These are phyloP conservation scores for Thalassiosira profunda DNA, from an alignment of 108 stramenopile species.

Conservation along the genomic window DNA sequence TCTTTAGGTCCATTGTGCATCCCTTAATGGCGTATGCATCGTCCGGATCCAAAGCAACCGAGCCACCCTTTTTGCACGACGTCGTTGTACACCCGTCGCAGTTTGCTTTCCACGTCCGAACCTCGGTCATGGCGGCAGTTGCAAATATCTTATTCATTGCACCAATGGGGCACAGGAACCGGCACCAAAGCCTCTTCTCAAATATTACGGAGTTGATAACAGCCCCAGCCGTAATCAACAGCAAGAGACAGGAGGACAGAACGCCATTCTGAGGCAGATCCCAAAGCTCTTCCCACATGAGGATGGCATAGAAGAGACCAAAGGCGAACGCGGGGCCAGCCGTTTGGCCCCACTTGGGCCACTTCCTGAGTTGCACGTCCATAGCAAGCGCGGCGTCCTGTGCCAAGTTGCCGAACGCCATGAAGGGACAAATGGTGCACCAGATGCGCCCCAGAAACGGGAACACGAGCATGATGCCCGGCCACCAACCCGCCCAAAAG, in stretches of 20 bases:
- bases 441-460: slow-evolving; percentile 45
- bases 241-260: slow-evolving; percentile 34
- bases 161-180: slow-evolving; percentile 41
- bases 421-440: slow-evolving; percentile 50
- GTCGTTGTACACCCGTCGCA: slow-evolving; percentile 41
- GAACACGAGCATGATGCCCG: slow-evolving; percentile 41
- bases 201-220: slow-evolving; percentile 30
- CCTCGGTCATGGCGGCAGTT: slow-evolving; percentile 33
- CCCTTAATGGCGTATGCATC: slow-evolving; percentile 36
- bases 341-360: slow-evolving; percentile 38
- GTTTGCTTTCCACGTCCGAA: slow-evolving; percentile 37
- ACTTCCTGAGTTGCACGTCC: slow-evolving; percentile 42
- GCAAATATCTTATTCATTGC: slow-evolving; percentile 45
- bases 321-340: slow-evolving; percentile 40
- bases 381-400: slow-evolving; percentile 25
- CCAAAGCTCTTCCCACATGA: slow-evolving; percentile 52
- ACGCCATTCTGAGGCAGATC: slow-evolving; percentile 27
- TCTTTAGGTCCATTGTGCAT: slow-evolving; percentile 47
- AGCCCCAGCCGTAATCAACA: slow-evolving; percentile 41
- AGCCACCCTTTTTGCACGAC: slow-evolving; percentile 22
- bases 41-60: slow-evolving; percentile 4
- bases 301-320: slow-evolving; percentile 36
- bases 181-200: slow-evolving; percentile 43
- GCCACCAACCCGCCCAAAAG: slow-evolving; percentile 59
- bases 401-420: slow-evolving; percentile 37